Evolutionary conservation across 371 early-diverging fungal genomes (phyloP).

Genomic region (Globomyces sp.): DNA sequence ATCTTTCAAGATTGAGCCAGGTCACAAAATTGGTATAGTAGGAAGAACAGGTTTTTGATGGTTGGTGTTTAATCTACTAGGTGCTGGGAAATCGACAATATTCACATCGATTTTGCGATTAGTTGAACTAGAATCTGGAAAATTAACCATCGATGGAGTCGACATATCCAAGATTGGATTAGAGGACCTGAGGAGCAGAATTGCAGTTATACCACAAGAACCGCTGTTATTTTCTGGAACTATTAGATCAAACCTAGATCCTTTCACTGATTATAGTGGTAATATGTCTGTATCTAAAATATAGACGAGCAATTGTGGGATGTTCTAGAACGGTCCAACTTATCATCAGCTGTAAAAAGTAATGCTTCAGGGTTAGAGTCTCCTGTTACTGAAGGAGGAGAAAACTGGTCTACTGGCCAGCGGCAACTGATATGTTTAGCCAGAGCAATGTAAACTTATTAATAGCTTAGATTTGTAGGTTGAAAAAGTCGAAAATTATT

Average conservation of each 20-base stretch:
- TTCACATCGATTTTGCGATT: constrained; percentile 65
- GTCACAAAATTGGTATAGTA: constrained; percentile 62
- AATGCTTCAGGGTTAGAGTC: constrained; percentile 11
- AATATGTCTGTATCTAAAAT: constrained; percentile 35
- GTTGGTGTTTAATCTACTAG: constrained; percentile 68
- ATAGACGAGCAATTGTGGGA: constrained; percentile 45
- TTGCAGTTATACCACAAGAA: constrained; percentile 51
- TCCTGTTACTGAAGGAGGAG: constrained; percentile 15
- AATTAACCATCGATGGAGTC: constrained; percentile 71
- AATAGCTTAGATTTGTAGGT: neutral
- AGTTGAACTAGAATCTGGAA: constrained; percentile 63
- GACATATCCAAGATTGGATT: constrained; percentile 65
- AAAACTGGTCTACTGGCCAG: constrained; percentile 34
- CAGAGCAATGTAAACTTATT: constrained; percentile 41
- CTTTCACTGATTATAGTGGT: constrained; percentile 45
- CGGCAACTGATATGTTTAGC: constrained; percentile 48
- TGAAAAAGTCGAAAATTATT: constrained; percentile 42
- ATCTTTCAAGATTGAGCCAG: constrained; percentile 46
- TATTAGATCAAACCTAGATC: constrained; percentile 54
- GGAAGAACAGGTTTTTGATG: constrained; percentile 57
- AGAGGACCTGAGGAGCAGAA: constrained; percentile 63
- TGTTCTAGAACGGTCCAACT: constrained; percentile 37
- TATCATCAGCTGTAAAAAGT: constrained; percentile 25
- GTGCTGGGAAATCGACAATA: constrained; percentile 28
- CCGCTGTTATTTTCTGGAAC: constrained; percentile 54